Percentiles rank a stretch among this genome's conserved stretches.
Conservation (phyloP, 139 green algal species). For the Deuterostichococcus epilithicus region DNA sequence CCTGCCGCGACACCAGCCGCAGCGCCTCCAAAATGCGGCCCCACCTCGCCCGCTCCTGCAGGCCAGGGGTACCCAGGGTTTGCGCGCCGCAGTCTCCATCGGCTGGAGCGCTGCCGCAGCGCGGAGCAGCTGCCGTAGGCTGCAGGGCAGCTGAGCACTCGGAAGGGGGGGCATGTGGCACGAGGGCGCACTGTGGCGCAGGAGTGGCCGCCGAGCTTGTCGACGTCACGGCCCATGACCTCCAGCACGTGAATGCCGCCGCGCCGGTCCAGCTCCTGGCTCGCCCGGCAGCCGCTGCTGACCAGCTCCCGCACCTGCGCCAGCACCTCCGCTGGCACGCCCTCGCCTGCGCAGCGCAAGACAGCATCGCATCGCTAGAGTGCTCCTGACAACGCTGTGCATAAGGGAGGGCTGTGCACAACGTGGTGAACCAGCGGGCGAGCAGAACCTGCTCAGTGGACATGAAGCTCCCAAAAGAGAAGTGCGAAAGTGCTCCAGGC, state of each 20-base stretch:
- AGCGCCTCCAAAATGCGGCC: slow-evolving; percentile 6
- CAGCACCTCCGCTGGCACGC: slow-evolving; percentile 12
- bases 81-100: background rate
- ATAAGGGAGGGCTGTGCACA: too few relatives aligned
- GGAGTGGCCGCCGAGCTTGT: slow-evolving; percentile 5
- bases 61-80: background rate
- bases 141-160: too few relatives aligned
- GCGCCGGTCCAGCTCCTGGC: slow-evolving; percentile 16
- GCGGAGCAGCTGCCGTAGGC: too few relatives aligned
- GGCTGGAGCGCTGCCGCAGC: too few relatives aligned
- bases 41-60: background rate
- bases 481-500: too few relatives aligned
- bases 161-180: background rate
- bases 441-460: too few relatives aligned
- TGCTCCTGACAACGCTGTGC: too few relatives aligned
- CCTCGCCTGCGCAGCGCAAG: slow-evolving; percentile 13
- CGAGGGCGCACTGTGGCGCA: background rate
- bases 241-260: slow-evolving; percentile 28
- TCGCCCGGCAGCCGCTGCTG: background rate
- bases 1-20: slow-evolving; percentile 11
- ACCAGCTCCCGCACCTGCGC: slow-evolving; percentile 15
- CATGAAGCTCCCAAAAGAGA: too few relatives aligned
- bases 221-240: slow-evolving; percentile 16
- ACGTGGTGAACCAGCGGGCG: too few relatives aligned
- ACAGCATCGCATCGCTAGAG: too few relatives aligned